Percentiles rank a stretch among this genome's conserved stretches.
These are phyloP conservation scores for Myriosclerotinia scirpicola DNA, from an alignment of 2,329 filamentous ascomycete species.

Conservation along the genomic window DNA sequence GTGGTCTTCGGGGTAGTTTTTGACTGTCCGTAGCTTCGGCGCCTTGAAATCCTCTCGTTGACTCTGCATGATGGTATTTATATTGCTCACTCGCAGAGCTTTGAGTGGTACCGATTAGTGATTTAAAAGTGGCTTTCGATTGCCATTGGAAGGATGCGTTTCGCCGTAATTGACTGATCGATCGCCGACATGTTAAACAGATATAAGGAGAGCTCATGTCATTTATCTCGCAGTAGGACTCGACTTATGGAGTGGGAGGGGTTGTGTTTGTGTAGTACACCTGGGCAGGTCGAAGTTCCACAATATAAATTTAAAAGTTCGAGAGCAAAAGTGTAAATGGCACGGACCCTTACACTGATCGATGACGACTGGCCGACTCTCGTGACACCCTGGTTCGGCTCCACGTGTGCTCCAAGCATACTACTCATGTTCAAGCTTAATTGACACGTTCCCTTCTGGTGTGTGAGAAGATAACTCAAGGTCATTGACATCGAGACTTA, in stretches of 20 bases:
- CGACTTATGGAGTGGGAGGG: background rate
- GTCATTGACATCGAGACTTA: background rate
- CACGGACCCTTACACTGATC: background rate
- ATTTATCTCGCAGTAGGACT: constrained; percentile 11
- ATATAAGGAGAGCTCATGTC: constrained; percentile 37
- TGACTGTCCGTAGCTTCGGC: background rate
- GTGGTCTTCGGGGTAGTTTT: background rate
- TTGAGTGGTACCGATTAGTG: constrained; percentile 15
- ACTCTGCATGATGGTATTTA: constrained; percentile 8
- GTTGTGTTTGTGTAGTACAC: background rate
- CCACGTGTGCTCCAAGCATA: background rate
- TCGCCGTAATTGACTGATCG: constrained; percentile 28
- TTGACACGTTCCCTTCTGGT: background rate
- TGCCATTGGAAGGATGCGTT: constrained; percentile 29
- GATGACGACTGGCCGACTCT: background rate
- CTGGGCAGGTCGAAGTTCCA: background rate
- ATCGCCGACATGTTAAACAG: constrained; percentile 38
- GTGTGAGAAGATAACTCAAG: background rate
- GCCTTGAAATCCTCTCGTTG: background rate
- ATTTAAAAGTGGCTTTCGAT: constrained; percentile 36
- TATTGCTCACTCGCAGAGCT: constrained; percentile 11
- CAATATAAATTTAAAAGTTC: constrained; percentile 4
- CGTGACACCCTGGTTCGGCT: background rate
- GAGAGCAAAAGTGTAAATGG: background rate
- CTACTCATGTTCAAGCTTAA: background rate